Conservation (phyloP, 306 rosid genomes). For the Fragaria iinumae region DNA sequence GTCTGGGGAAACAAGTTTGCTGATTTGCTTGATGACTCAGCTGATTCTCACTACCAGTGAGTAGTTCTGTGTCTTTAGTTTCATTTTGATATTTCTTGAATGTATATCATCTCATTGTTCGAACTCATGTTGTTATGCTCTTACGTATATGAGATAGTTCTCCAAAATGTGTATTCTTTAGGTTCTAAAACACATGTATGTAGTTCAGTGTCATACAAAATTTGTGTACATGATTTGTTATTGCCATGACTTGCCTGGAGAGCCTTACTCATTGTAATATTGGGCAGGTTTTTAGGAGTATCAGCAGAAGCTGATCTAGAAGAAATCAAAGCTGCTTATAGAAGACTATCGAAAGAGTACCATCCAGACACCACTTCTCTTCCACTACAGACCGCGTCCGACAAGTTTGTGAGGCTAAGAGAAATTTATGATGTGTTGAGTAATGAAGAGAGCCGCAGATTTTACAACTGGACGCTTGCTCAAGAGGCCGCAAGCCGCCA, state of each 20-base stretch:
- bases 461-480: constrained; percentile 89
- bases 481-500: constrained; percentile 84
- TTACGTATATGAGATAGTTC: too few species aligned
- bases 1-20: constrained; percentile 51
- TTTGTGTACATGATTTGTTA: neutral
- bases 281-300: constrained; percentile 73
- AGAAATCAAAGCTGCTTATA: constrained; percentile 74
- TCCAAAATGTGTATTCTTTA: neutral
- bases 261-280: neutral
- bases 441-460: constrained; percentile 60
- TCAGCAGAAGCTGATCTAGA: constrained; percentile 64
- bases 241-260: neutral
- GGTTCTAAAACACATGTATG: neutral
- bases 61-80: constrained; percentile 13
- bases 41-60: constrained; percentile 86
- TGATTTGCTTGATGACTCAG: constrained; percentile 53
- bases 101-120: neutral
- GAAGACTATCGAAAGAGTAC: constrained; percentile 81
- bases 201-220: neutral
- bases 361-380: constrained; percentile 99
- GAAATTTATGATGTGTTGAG: constrained; percentile 67
- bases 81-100: neutral
- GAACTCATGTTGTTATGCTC: neutral
- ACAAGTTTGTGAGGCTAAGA: constrained; percentile 68
- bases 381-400: constrained; percentile 77